Percentiles rank a stretch among this genome's conserved stretches.
Conservation (phyloP, 129 eudicot species). For the Silybum marianum region DNA sequence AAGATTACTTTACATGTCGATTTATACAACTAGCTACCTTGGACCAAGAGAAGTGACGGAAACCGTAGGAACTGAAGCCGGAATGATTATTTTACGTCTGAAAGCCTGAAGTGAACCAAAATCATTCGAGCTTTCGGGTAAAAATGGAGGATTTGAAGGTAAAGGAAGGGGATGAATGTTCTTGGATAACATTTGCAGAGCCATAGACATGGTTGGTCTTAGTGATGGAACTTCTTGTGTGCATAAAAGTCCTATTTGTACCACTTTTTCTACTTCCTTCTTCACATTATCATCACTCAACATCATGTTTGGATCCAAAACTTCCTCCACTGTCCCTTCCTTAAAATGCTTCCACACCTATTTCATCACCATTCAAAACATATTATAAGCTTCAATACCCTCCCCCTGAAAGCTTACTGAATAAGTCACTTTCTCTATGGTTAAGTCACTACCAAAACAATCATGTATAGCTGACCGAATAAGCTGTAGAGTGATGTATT, state of each 20-base stretch:
- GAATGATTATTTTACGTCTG: slow-evolving; percentile 24
- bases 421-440: too few relatives aligned
- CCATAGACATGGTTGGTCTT: slow-evolving; percentile 78
- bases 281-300: slow-evolving; percentile 28
- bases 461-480: too few relatives aligned
- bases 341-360: slow-evolving; percentile 83
- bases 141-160: slow-evolving; percentile 70
- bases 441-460: too few relatives aligned
- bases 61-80: slow-evolving; percentile 52
- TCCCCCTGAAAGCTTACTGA: not conserved
- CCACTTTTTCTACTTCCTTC: slow-evolving; percentile 51
- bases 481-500: not conserved
- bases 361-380: not conserved
- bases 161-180: slow-evolving; percentile 53
- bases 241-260: slow-evolving; percentile 82
- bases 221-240: slow-evolving; percentile 64
- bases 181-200: slow-evolving; percentile 59
- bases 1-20: not conserved
- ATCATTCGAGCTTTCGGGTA: slow-evolving; percentile 50
- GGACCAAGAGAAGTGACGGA: slow-evolving; percentile 56
- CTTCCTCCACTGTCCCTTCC: slow-evolving; percentile 46
- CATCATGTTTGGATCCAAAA: slow-evolving; percentile 63
- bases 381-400: not conserved
- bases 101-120: slow-evolving; percentile 15
- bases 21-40: slow-evolving; percentile 34